Percentiles rank a stretch among this genome's conserved stretches.
These are phyloP conservation scores for Coccomyxa sp. DNA, from an alignment of 139 green algal species.

Conservation along the genomic window DNA sequence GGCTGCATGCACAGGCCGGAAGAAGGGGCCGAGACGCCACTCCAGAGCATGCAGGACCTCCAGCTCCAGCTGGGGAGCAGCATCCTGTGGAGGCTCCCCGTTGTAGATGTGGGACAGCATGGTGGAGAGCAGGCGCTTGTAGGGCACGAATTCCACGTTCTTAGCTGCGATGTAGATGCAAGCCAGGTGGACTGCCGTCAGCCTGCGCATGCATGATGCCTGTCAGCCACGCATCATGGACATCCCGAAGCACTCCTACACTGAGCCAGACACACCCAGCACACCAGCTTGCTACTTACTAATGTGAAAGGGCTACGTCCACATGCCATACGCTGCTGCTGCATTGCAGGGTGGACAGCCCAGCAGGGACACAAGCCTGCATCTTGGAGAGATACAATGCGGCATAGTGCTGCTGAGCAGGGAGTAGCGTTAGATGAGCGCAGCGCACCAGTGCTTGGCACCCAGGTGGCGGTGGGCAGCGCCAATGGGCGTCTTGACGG, in stretches of 20 bases:
- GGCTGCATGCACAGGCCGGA: neutral
- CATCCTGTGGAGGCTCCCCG: neutral
- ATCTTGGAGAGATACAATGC: no score
- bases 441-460: neutral
- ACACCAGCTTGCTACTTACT: no score
- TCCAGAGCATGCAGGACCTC: conserved; percentile 14
- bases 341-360: no score
- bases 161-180: conserved; percentile 30
- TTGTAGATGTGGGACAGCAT: conserved; percentile 21
- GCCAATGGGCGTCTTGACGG: neutral
- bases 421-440: neutral
- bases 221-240: no score
- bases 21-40: conserved; percentile 14
- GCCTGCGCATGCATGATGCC: neutral
- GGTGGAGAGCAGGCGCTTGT: conserved; percentile 19
- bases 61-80: conserved; percentile 4
- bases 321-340: no score
- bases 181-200: conserved; percentile 17
- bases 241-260: no score
- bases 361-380: no score
- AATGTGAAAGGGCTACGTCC: no score
- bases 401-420: no score
- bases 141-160: conserved; percentile 15
- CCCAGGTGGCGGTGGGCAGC: neutral
- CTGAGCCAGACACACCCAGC: neutral